phyloP scores from a whole-genome alignment of 441 rosid species.

The Syzygium syzygioides region DNA sequence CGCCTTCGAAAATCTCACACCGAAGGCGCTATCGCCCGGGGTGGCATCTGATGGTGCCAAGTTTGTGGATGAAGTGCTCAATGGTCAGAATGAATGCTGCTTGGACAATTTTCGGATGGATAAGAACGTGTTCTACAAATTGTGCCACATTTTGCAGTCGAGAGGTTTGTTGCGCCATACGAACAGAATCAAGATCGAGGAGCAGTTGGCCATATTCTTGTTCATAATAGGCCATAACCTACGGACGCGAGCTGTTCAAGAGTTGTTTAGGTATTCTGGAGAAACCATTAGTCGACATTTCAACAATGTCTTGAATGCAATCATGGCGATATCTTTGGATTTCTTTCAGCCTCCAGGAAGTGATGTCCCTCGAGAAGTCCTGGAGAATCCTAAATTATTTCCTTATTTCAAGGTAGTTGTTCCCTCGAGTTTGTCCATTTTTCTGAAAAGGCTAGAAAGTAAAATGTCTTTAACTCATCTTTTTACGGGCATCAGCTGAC shows the following conservation, averaged over 20 bases:
- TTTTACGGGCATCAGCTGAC: neutral
- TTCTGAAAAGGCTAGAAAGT: neutral
- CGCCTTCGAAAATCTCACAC: slow-evolving; percentile 22
- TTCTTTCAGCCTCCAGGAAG: slow-evolving; percentile 59
- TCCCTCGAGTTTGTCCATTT: neutral
- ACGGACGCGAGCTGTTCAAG: slow-evolving; percentile 86
- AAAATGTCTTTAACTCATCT: neutral
- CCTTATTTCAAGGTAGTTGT: slow-evolving; percentile 65
- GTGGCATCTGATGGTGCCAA: slow-evolving; percentile 40
- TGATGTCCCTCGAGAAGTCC: slow-evolving; percentile 39
- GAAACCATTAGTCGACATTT: slow-evolving; percentile 95
- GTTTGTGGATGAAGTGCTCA: slow-evolving; percentile 76
- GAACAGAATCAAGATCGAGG: slow-evolving; percentile 84
- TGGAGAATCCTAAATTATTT: slow-evolving; percentile 43
- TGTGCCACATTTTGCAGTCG: slow-evolving; percentile 71
- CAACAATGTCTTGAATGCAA: slow-evolving; percentile 83
- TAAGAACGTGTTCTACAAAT: slow-evolving; percentile 70
- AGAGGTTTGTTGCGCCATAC: slow-evolving; percentile 84
- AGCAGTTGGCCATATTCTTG: slow-evolving; percentile 79
- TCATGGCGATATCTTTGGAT: slow-evolving; percentile 59
- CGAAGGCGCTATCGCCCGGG: slow-evolving; percentile 37
- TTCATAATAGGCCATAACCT: slow-evolving; percentile 81
- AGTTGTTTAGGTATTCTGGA: slow-evolving; percentile 63
- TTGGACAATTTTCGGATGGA: slow-evolving; percentile 91
- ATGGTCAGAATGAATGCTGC: slow-evolving; percentile 54